Conservation (phyloP, 2,329 filamentous ascomycete genomes). For the Neofusicoccum cordaticola region DNA sequence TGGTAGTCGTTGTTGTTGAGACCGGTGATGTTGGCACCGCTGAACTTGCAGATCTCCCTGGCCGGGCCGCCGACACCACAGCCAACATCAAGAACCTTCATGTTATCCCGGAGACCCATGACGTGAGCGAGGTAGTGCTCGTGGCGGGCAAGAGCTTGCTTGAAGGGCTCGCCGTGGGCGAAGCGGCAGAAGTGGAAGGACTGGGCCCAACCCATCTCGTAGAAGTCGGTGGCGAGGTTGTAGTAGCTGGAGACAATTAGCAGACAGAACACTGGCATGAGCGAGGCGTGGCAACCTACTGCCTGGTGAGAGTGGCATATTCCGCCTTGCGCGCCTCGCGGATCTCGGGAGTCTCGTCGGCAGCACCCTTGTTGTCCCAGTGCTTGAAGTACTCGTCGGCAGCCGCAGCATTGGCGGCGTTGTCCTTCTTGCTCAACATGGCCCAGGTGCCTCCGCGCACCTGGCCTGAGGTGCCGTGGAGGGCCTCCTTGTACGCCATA, state of each 20-base stretch:
- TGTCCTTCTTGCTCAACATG: conserved; percentile 77
- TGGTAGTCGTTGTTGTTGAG: conserved; percentile 99
- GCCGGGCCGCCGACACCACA: conserved; percentile 96
- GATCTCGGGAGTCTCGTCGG: conserved; percentile 76
- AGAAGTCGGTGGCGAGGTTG: conserved; percentile 92
- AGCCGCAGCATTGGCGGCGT: conserved; percentile 72
- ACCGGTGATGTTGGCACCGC: conserved; percentile 81
- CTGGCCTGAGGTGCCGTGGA: conserved; percentile 74
- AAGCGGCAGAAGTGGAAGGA: conserved; percentile 98
- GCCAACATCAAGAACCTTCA: conserved; percentile 91
- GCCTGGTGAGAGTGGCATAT: conserved; percentile 89
- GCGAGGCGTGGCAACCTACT: conserved; percentile 58
- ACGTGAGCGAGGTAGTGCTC: conserved; percentile 95
- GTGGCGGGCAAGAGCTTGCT: conserved; percentile 89
- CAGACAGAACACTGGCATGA: conserved; percentile 25
- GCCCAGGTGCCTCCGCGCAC: conserved; percentile 72
- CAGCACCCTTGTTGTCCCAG: conserved; percentile 81
- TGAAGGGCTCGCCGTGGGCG: conserved; percentile 79
- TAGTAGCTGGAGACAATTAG: conserved; percentile 67
- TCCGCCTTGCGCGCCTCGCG: conserved; percentile 80
- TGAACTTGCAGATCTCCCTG: conserved; percentile 94
- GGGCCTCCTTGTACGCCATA: conserved; percentile 84
- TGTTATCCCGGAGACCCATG: conserved; percentile 80
- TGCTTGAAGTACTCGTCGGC: conserved; percentile 95
- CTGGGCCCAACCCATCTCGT: conserved; percentile 95